Base-by-base conservation (phyloP, 2,329 filamentous ascomycete species). In the Simplicillium sp. region DNA sequence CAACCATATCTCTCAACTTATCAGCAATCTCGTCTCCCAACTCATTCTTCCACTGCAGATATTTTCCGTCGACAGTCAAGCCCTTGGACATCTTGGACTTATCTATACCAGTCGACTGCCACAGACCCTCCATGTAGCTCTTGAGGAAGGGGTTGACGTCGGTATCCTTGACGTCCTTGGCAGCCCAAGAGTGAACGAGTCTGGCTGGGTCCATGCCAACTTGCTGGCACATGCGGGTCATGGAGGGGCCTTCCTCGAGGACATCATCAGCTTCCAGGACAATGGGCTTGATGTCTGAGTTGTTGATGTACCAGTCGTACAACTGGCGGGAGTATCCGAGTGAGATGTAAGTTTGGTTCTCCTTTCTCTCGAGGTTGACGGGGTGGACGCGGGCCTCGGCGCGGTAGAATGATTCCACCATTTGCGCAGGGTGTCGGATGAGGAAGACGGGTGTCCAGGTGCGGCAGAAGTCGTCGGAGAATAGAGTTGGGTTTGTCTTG, bases 381-480 rank as follows among this genome's bases (percentile, higher is more conserved):
- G 31, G 31, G 7, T 15, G 31, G 31, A 33, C 31, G 12, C 31
- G 31, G 31, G 15, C 15, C 12, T 33, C 31, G 12, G 31, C 31
- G 12, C 31, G 31, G 31, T 33, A 33, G 13, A 13, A 33, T 13
- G 13, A n/a, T 33, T 33, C 31, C 7, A 33, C 12, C 13, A 33
- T 15, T n/a, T n/a, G 31, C 20, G 59, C 60, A 3, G 63, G 64
- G 41, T 66, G 60, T 2, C 62, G 53, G 41, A 66, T 60, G 18
- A 62, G 50, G 39, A 65, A 61, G 2, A 57, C 52, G 4, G 59
- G 48, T 20, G 50, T 49, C 48, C 52, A 63, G 2, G 45, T 55
- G 12, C 50, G 51, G 34, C 66, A 50, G 32, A 59, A 57, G 20
- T 54, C 53, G 42, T 64, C 56, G 1, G 62, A 51, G 11, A 65